phyloP scores from a whole-genome alignment of 495 filamentous ascomycete species.

The Aspergillus olivimuriae region DNA sequence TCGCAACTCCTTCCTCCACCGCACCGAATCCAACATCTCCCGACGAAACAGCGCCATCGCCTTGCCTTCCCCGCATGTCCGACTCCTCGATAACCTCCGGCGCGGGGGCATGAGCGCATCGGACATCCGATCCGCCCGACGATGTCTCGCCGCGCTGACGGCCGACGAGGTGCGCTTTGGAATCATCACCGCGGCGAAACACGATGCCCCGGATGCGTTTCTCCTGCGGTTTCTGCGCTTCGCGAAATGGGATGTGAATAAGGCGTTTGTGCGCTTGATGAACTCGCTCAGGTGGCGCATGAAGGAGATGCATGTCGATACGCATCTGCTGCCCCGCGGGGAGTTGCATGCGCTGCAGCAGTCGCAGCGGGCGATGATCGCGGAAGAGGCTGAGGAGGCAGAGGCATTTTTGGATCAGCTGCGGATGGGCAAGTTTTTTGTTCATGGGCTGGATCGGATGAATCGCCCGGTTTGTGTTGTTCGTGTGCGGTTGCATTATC shows the following conservation, averaged over 20 bases:
- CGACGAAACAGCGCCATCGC: neutral
- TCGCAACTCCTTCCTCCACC: neutral
- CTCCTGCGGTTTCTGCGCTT: constrained; percentile 85
- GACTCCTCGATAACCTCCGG: neutral
- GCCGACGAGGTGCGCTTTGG: constrained; percentile 1
- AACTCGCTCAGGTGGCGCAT: constrained; percentile 83
- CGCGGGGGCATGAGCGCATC: neutral
- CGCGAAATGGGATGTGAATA: constrained; percentile 89
- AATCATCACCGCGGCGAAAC: neutral
- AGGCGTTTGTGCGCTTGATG: constrained; percentile 84
- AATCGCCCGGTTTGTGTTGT: constrained; percentile 82
- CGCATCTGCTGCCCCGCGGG: constrained; percentile 69
- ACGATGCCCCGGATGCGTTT: constrained; percentile 68
- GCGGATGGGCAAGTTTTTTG: constrained; percentile 82
- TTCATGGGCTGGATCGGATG: constrained; percentile 77
- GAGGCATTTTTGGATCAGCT: constrained; percentile 79
- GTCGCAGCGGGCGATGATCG: constrained; percentile 44
- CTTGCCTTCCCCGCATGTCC: neutral
- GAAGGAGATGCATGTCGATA: constrained; percentile 73
- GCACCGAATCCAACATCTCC: neutral
- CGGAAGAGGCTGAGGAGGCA: constrained; percentile 53
- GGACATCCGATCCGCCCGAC: neutral
- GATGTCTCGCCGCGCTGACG: neutral
- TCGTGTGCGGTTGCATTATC: constrained; percentile 68
- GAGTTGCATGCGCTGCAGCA: constrained; percentile 60